These are phyloP conservation scores for Pseudogymnoascus sp. DNA, from an alignment of 2,329 filamentous ascomycete genomes.

Conservation along the genomic window DNA sequence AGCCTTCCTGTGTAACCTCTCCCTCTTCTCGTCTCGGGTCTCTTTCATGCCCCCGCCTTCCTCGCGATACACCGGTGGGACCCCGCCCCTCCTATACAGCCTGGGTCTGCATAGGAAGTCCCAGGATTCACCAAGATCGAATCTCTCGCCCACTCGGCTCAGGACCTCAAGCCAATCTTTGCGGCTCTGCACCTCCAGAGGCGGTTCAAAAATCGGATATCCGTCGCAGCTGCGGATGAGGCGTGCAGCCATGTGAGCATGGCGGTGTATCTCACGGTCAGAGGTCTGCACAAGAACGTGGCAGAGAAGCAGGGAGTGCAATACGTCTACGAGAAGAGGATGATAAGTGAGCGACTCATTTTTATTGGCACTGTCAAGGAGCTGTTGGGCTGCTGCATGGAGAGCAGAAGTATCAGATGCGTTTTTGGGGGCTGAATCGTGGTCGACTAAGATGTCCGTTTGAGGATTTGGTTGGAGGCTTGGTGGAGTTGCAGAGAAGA, in stretches of 20 bases:
- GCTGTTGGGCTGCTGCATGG: conserved; percentile 26
- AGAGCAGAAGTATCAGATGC: conserved; percentile 26
- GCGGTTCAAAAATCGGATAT: conserved; percentile 72
- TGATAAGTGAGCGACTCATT: conserved; percentile 72
- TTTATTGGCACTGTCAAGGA: conserved; percentile 37
- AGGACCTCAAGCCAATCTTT: conserved; percentile 77
- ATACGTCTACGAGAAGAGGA: conserved; percentile 69
- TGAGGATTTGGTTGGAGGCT: conserved; percentile 61
- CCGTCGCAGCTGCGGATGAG: conserved; percentile 68
- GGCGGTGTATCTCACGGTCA: conserved; percentile 67
- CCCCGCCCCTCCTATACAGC: not conserved
- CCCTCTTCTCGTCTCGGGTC: conserved; percentile 49
- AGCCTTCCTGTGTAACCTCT: conserved; percentile 56
- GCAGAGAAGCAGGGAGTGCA: conserved; percentile 71
- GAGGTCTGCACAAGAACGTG: conserved; percentile 77
- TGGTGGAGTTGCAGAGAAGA: conserved; percentile 66
- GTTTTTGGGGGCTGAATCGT: conserved; percentile 21
- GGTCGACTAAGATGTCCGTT: conserved; percentile 20
- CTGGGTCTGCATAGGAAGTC: conserved; percentile 59
- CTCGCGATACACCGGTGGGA: conserved; percentile 38
- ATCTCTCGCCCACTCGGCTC: conserved; percentile 61
- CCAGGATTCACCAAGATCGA: conserved; percentile 60
- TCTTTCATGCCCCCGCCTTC: conserved; percentile 35
- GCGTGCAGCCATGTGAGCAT: conserved; percentile 75
- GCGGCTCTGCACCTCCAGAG: conserved; percentile 58